These are phyloP conservation scores for Talaromyces stipitatus DNA, from an alignment of 495 filamentous ascomycete genomes.

Conservation along the genomic window DNA sequence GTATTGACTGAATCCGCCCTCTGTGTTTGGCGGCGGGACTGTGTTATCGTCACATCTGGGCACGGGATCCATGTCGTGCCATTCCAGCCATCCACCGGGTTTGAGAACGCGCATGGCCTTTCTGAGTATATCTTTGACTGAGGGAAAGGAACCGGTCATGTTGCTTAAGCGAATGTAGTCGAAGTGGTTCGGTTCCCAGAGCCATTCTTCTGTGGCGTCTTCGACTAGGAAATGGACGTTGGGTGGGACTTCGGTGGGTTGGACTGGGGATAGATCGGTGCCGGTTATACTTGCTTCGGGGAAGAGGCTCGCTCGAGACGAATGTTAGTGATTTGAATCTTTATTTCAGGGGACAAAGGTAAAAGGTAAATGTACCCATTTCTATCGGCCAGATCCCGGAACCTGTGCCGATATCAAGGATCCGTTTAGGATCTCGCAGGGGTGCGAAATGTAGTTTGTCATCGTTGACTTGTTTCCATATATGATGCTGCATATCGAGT, in stretches of 20 bases:
- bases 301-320: conserved; percentile 37
- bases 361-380: conserved; percentile 34
- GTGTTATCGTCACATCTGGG: conserved; percentile 55
- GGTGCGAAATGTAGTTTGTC: conserved; percentile 53
- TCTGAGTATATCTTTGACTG: conserved; percentile 31
- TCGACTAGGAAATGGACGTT: conserved; percentile 56
- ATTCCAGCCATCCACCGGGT: conserved; percentile 61
- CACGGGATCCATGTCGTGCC: conserved; percentile 52
- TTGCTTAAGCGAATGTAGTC: conserved; percentile 41
- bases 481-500: conserved; percentile 53
- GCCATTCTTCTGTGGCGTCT: conserved; percentile 45
- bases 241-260: conserved; percentile 47
- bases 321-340: background rate
- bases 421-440: conserved; percentile 41
- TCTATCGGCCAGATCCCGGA: conserved; percentile 71
- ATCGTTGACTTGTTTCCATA: conserved; percentile 47
- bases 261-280: conserved; percentile 56
- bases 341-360: conserved; percentile 10
- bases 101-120: conserved; percentile 43
- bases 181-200: conserved; percentile 36
- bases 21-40: conserved; percentile 37
- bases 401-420: conserved; percentile 63
- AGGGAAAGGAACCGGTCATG: conserved; percentile 33
- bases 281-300: conserved; percentile 51
- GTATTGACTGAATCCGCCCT: conserved; percentile 32